Evolutionary conservation across 345 rosid genomes (phyloP).

Genomic region (Microcos paniculata): DNA sequence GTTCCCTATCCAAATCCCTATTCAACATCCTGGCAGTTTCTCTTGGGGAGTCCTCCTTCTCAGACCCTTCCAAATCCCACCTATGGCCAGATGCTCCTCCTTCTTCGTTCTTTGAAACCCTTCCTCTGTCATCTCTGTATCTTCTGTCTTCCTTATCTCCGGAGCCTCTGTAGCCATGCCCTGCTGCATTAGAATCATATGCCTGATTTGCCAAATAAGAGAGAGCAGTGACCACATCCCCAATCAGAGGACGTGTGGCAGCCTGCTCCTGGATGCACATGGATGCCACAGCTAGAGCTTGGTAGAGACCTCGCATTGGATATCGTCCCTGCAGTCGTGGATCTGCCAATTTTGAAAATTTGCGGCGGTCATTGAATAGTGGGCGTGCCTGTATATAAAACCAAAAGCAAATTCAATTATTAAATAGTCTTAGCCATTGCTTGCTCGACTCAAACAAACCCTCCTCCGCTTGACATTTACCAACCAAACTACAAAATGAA

Average conservation of each 20-base stretch:
- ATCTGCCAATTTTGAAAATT: slow-evolving; percentile 76
- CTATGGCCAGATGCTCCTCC: slow-evolving; percentile 70
- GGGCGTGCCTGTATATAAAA: slow-evolving; percentile 70
- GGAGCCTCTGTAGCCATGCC: slow-evolving; percentile 33
- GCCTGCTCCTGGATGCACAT: slow-evolving; percentile 99
- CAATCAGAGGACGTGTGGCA: slow-evolving; percentile 92
- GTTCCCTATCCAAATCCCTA: slow-evolving; percentile 79
- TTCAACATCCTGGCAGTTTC: slow-evolving; percentile 66
- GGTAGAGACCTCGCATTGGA: slow-evolving; percentile 89
- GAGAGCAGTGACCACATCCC: slow-evolving; percentile 91
- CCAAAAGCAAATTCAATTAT: slow-evolving; percentile 4
- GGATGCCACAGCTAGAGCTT: slow-evolving; percentile 94
- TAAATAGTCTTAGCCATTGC: not conserved
- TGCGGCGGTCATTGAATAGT: slow-evolving; percentile 78
- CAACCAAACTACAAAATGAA: not conserved
- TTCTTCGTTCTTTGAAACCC: slow-evolving; percentile 62
- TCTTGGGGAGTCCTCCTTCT: slow-evolving; percentile 87
- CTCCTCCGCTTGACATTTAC: not conserved
- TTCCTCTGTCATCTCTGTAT: slow-evolving; percentile 57
- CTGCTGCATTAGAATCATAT: slow-evolving; percentile 53
- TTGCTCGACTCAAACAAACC: not conserved
- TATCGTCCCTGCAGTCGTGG: slow-evolving; percentile 73
- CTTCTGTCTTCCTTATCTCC: slow-evolving; percentile 55
- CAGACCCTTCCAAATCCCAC: slow-evolving; percentile 78
- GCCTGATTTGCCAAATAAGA: slow-evolving; percentile 88